Base-by-base conservation (phyloP, 768 basidiomycete genomes). In the Pleurotus tuoliensis region DNA sequence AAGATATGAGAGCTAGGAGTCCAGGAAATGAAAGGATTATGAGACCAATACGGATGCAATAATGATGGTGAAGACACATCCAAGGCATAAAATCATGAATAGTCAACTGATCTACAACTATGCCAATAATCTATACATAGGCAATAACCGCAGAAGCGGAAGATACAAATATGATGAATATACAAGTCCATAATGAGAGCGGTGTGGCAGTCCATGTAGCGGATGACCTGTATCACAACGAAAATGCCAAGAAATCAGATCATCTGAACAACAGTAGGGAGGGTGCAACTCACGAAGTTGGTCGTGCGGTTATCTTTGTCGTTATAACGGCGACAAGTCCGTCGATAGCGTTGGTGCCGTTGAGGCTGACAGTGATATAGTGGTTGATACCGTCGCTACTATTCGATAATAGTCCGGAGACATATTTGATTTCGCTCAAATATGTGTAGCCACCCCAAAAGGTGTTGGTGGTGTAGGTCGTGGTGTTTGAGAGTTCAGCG, bases 261-360 rank as follows among this genome's bases (percentile, higher is more conserved):
- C 16, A 7, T 34, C 7, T 37, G 20, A 7, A n/a, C 20, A 12
- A n/a, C 27, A 16, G 38, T 41, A 54, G 24, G 52, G 5, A 30
- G 16, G 13, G 9, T 5, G n/a, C 1, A 54, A 22, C 41, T 44
- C 43, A 55, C 45, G 44, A 12, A 37, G 47, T 50, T 15, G 80
- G 80, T 38, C 55, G 55, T 24, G 56, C 63, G 1, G 82, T 78
- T 41, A 96, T 85, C 63, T 78, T 81, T 47, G 94, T 86, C 1
- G 83, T 83, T 61, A 95, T 61, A 1, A 97, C 73, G 0, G 90
- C 92, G 3, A 95, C 88, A 9, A 92, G 73, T 1, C 94, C 95
- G 66, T 98, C 95, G 1, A 85, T 76, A 1, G 91, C 82, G 59
- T 80, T 83, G n/a, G 71, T 67, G n/a, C 73, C 66, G n/a, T 79